Conservation (phyloP, 805 yeast genomes). For the Cyberlindnera suaveolens region DNA sequence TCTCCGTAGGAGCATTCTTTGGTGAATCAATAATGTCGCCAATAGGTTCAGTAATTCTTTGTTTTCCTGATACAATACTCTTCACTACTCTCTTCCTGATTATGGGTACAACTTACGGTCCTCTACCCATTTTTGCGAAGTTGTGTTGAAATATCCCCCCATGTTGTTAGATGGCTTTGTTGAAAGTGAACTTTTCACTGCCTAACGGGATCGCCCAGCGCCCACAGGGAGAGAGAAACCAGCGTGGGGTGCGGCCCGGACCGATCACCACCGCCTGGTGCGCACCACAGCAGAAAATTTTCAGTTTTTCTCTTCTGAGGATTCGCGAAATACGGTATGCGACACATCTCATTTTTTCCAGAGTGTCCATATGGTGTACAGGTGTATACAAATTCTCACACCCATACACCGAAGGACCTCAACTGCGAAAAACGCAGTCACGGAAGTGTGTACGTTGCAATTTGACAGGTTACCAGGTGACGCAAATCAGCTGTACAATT, state of each 20-base stretch:
- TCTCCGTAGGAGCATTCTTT: no score
- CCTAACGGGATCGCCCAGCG: background rate
- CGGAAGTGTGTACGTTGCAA: background rate
- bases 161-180: background rate
- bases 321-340: no score
- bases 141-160: background rate
- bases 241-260: no score
- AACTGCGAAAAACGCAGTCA: background rate
- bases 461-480: background rate
- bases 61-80: no score
- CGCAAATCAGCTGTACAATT: no score
- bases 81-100: background rate
- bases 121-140: slow-evolving; percentile 26
- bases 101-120: slow-evolving; percentile 22
- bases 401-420: background rate
- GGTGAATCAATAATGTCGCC: no score
- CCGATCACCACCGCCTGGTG: no score
- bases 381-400: background rate
- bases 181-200: background rate
- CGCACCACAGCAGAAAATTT: no score
- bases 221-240: background rate
- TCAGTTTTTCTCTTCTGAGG: no score
- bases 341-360: background rate
- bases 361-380: background rate
- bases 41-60: no score